Conservation (phyloP, 192 early-diverging fungal genomes). For the Coemansia guatemalensis region DNA sequence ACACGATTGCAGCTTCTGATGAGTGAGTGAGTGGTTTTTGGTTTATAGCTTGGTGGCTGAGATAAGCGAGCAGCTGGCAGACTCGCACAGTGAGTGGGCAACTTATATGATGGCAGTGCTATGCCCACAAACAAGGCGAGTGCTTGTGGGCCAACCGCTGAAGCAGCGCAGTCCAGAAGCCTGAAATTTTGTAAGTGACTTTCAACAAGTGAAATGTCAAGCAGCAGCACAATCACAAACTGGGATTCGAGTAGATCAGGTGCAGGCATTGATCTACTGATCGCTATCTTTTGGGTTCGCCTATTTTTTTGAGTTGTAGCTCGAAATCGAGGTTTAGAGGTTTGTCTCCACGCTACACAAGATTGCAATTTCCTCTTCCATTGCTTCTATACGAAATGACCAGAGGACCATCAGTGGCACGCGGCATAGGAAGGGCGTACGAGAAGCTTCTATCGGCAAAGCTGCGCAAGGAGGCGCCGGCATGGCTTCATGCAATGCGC, state of each 20-base stretch:
- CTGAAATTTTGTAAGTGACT: too few relatives aligned
- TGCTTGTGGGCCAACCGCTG: not conserved
- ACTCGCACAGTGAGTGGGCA: not conserved
- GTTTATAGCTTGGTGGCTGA: not conserved
- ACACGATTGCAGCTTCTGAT: not conserved
- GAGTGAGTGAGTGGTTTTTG: not conserved
- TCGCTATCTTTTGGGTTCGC: not conserved
- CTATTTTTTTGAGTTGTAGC: constrained; percentile 4
- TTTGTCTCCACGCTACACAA: not conserved
- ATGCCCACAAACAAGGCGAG: not conserved
- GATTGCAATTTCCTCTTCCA: not conserved
- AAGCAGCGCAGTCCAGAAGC: too few relatives aligned
- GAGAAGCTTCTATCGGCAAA: constrained; percentile 40
- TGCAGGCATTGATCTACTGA: not conserved
- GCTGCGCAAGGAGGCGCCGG: constrained; percentile 39
- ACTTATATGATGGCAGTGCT: not conserved
- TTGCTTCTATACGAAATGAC: constrained; percentile 26
- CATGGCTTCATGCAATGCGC: constrained; percentile 52
- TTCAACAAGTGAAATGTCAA: not conserved
- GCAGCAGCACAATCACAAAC: not conserved
- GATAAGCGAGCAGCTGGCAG: not conserved
- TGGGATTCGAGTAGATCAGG: not conserved
- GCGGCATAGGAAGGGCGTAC: constrained; percentile 33
- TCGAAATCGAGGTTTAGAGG: not conserved
- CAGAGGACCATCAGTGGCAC: constrained; percentile 39